Percentiles rank a stretch among this genome's conserved stretches.
Conservation (phyloP, 108 stramenopile genomes). For the Epipyxis sp. region DNA sequence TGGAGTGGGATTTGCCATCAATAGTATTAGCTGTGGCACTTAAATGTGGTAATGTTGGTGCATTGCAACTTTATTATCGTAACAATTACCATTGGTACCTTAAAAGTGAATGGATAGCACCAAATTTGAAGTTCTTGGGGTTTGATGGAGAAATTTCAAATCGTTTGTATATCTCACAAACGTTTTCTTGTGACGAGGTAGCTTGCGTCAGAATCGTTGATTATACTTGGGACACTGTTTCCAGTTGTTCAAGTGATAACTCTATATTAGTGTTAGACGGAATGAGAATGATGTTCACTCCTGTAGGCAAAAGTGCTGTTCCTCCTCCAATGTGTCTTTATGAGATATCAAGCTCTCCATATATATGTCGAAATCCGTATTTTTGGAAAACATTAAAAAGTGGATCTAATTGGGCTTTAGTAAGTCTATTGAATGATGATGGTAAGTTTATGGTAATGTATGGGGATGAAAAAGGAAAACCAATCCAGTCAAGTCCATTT, state of each 20-base stretch:
- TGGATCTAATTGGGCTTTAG: no score
- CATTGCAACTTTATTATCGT: constrained; percentile 21
- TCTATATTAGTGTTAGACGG: constrained; percentile 11
- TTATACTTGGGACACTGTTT: background rate
- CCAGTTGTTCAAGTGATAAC: background rate
- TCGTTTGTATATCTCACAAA: background rate
- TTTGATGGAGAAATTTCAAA: background rate
- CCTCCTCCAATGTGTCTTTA: constrained; percentile 23
- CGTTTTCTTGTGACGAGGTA: no score
- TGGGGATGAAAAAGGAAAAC: no score
- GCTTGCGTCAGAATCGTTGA: background rate
- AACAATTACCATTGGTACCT: constrained; percentile 15
- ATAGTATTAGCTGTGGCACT: background rate
- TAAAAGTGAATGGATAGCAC: background rate
- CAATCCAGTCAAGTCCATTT: no score
- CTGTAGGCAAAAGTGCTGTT: background rate
- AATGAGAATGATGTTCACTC: background rate
- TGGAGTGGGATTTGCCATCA: background rate
- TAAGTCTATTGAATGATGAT: no score
- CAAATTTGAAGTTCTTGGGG: background rate
- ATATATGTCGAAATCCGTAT: no score
- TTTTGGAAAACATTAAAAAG: no score
- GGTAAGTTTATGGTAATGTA: no score
- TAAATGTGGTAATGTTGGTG: background rate
- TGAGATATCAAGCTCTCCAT: no score